These are phyloP conservation scores for Herpetomonas tarakana DNA, from an alignment of 208 protist species.

Conservation along the genomic window DNA sequence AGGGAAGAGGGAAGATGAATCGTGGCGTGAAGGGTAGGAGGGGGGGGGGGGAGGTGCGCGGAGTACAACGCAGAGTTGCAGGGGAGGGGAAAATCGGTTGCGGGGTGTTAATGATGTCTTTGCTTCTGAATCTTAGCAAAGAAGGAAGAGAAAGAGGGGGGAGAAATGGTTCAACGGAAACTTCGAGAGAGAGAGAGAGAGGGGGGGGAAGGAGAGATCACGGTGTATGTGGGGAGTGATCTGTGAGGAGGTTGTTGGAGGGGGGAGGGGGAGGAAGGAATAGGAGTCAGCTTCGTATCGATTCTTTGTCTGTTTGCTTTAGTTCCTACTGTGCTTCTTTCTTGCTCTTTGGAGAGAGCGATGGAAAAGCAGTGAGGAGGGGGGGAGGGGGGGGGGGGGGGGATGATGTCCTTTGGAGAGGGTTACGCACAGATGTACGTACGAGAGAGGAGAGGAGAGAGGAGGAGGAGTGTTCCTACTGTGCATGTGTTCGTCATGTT, in stretches of 20 bases:
- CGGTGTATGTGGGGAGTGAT: too few species aligned
- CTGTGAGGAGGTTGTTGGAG: too few species aligned
- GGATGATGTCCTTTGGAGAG: neutral
- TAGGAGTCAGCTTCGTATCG: too few species aligned
- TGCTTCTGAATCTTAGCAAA: too few species aligned
- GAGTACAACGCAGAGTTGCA: neutral
- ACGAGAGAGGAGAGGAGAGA: slow-evolving; percentile 4
- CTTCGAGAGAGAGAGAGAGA: neutral
- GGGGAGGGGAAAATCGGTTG: neutral
- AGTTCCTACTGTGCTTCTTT: too few species aligned
- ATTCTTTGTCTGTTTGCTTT: too few species aligned
- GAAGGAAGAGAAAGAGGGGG: slow-evolving; percentile 1
- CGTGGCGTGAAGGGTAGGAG: neutral
- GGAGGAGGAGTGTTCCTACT: neutral
- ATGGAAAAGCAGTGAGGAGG: slow-evolving; percentile 3
- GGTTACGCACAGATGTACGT: neutral
- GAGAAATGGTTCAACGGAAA: slow-evolving; percentile 9
- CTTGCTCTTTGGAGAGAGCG: slow-evolving; percentile 1
- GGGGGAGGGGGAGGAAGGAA: too few species aligned
- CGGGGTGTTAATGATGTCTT: too few species aligned
- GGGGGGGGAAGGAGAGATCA: neutral
- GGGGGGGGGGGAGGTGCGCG: too few species aligned
- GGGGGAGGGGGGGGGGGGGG: neutral
- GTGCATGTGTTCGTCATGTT: too few species aligned
- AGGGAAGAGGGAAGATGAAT: slow-evolving; percentile 6